phyloP scores from a whole-genome alignment of 768 basidiomycete species.

The Boletus eberwhitei region DNA sequence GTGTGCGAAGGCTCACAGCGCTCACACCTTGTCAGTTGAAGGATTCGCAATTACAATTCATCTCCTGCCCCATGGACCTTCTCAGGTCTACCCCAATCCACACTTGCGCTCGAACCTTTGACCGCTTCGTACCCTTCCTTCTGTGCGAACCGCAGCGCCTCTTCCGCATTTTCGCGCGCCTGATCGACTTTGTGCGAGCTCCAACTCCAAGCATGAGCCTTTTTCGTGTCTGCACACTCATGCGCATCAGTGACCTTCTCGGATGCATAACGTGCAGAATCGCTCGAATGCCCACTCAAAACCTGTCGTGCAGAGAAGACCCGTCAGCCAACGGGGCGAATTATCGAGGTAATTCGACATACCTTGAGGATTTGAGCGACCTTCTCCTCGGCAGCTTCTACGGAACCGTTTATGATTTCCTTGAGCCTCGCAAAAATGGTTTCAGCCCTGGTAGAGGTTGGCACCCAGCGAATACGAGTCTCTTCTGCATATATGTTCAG shows the following conservation, averaged over 20 bases:
- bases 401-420: conserved; percentile 62
- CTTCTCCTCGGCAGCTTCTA: conserved; percentile 75
- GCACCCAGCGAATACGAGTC: conserved; percentile 75
- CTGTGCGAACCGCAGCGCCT: conserved; percentile 18
- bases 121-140: conserved; percentile 14
- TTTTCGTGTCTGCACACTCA: conserved; percentile 19
- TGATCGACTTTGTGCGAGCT: conserved; percentile 26
- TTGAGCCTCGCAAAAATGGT: conserved; percentile 57
- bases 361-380: conserved; percentile 47
- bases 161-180: conserved; percentile 22
- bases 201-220: conserved; percentile 13
- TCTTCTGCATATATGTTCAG: conserved; percentile 47
- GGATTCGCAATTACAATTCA: conserved; percentile 15
- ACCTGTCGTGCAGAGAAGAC: conserved; percentile 17
- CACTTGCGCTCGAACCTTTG: conserved; percentile 16
- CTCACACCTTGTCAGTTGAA: neutral
- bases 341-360: neutral
- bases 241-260: conserved; percentile 31
- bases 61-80: conserved; percentile 28
- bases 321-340: neutral
- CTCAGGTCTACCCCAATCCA: neutral
- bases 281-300: conserved; percentile 38
- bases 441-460: conserved; percentile 56
- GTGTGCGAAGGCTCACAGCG: neutral
- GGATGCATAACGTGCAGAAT: conserved; percentile 24